Conservation (phyloP, 306 rosid species). For the Rubus idaeus region DNA sequence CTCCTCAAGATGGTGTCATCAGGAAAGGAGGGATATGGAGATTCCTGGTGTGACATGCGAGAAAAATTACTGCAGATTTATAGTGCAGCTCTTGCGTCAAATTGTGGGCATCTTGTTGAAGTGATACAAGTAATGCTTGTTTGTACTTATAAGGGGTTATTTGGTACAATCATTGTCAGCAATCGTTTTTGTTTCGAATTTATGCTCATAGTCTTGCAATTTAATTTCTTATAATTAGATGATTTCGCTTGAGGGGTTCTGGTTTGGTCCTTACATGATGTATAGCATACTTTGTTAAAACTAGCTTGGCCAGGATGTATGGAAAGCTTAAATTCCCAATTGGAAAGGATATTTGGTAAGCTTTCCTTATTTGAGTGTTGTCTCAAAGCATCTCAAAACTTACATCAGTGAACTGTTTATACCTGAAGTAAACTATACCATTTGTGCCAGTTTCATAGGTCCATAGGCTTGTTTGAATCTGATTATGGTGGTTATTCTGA, state of each 20-base stretch:
- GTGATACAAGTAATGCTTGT: slow-evolving; percentile 65
- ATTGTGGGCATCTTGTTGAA: slow-evolving; percentile 63
- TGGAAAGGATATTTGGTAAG: slow-evolving; percentile 5
- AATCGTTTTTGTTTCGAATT: neutral
- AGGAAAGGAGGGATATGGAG: slow-evolving; percentile 56
- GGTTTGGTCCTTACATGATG: neutral
- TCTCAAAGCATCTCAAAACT: neutral
- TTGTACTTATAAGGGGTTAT: slow-evolving; percentile 19
- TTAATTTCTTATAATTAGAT: neutral
- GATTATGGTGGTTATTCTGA: slow-evolving; percentile 9
- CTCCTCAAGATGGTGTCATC: slow-evolving; percentile 66
- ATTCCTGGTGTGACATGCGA: slow-evolving; percentile 60
- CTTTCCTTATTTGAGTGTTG: neutral
- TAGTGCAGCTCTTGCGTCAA: slow-evolving; percentile 73
- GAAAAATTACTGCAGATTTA: slow-evolving; percentile 60
- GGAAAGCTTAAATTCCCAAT: neutral
- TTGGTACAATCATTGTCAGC: neutral
- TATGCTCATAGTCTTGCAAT: neutral
- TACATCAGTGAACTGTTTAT: slow-evolving; percentile 10
- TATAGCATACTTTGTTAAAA: slow-evolving; percentile 2
- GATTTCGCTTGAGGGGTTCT: slow-evolving; percentile 8
- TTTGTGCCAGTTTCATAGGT: neutral
- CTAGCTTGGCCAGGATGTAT: neutral
- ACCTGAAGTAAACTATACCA: neutral
- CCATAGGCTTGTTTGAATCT: neutral